A percentile compares a stretch with the other conserved stretches of the same genome.
Conservation (phyloP, 208 protist species). For the Acanthamoeba triangularis region DNA sequence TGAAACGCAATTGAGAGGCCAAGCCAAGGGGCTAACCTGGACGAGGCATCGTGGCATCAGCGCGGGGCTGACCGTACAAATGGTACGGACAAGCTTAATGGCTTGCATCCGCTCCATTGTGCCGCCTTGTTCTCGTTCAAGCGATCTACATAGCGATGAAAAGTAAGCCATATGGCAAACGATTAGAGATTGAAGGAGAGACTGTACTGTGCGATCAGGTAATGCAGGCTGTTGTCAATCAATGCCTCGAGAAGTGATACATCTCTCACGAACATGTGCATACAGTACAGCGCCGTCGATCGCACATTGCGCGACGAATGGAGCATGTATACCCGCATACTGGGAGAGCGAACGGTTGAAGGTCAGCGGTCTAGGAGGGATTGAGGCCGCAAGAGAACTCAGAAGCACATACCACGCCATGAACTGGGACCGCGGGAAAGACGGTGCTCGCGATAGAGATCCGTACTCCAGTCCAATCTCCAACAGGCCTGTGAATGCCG, state of each 20-base stretch:
- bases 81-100: background rate
- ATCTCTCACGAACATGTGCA: background rate
- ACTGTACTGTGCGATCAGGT: slow-evolving; percentile 25
- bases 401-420: background rate
- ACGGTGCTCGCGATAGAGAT: background rate
- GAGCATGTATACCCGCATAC: slow-evolving; percentile 48
- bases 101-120: slow-evolving; percentile 45
- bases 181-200: background rate
- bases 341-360: background rate
- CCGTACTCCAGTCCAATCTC: background rate
- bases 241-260: background rate
- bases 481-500: background rate
- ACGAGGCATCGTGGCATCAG: slow-evolving; percentile 62
- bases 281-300: slow-evolving; percentile 20
- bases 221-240: slow-evolving; percentile 29
- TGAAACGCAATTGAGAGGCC: background rate
- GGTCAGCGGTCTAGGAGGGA: background rate
- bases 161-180: background rate
- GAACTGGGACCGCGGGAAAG: slow-evolving; percentile 23
- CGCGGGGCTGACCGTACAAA: background rate
- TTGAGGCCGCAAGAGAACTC: background rate
- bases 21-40: background rate
- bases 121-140: background rate
- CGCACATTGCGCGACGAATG: slow-evolving; percentile 4
- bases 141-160: background rate